These are phyloP conservation scores for Aurifilum marmelostoma DNA, from an alignment of 2,329 filamentous ascomycete genomes.

Conservation along the genomic window DNA sequence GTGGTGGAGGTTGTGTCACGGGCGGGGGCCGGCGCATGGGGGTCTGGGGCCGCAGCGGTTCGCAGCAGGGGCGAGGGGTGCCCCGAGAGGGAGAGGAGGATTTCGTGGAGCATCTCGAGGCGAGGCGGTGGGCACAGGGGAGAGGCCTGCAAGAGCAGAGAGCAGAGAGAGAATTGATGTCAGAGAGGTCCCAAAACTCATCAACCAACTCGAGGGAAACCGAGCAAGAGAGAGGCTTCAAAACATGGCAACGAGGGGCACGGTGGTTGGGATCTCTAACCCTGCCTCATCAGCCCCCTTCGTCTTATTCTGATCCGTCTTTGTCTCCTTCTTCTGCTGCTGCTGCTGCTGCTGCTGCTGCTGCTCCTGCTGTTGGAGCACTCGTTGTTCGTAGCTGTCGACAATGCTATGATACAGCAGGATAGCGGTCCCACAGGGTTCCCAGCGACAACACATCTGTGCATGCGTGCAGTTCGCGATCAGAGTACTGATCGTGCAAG, in stretches of 20 bases:
- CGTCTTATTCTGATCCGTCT: not conserved
- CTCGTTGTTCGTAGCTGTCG: constrained; percentile 20
- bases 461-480: constrained; percentile 5
- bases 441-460: constrained; percentile 29
- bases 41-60: constrained; percentile 49
- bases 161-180: not conserved
- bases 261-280: constrained; percentile 18
- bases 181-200: constrained; percentile 12
- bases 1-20: constrained; percentile 42
- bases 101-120: constrained; percentile 87
- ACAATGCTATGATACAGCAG: constrained; percentile 25
- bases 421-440: constrained; percentile 28
- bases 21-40: constrained; percentile 41
- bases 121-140: not conserved
- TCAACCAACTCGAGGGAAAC: not conserved
- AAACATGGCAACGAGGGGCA: not conserved
- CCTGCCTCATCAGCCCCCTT: constrained; percentile 22
- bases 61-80: constrained; percentile 88
- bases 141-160: not conserved
- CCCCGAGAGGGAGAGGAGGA: constrained; percentile 93
- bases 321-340: not conserved
- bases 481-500: constrained; percentile 7
- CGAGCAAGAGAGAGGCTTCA: not conserved
- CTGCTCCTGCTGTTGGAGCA: not conserved
- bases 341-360: constrained; percentile 1